A percentile compares a stretch with the other conserved stretches of the same genome.
These are phyloP conservation scores for Mycena metata DNA, from an alignment of 768 basidiomycete genomes.

Conservation along the genomic window DNA sequence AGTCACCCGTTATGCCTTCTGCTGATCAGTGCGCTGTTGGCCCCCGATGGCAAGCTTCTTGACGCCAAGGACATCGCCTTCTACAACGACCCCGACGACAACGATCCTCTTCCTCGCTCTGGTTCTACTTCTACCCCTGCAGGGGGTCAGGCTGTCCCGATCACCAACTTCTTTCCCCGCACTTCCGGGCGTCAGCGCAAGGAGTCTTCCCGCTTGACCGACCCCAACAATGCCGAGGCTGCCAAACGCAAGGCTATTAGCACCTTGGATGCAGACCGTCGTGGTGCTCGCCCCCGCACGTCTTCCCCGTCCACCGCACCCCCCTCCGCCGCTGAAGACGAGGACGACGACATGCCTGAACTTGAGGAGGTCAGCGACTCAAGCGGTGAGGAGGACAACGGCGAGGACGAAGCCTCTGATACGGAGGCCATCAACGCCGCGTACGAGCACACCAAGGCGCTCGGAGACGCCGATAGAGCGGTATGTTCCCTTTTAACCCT, in stretches of 20 bases:
- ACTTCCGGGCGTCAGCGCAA: not conserved
- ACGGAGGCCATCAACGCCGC: not conserved
- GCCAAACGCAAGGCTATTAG: not conserved
- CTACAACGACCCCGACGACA: not conserved
- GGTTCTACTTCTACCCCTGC: too few relatives aligned
- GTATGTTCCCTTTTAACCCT: not conserved
- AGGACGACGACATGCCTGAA: constrained; percentile 1
- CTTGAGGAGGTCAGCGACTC: not conserved
- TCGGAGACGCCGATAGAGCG: constrained; percentile 12
- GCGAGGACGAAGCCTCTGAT: not conserved
- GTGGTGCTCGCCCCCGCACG: too few relatives aligned
- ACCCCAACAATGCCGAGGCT: not conserved
- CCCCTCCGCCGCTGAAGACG: not conserved
- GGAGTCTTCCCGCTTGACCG: not conserved
- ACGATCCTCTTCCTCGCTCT: not conserved
- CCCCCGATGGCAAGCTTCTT: not conserved
- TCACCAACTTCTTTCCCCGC: not conserved
- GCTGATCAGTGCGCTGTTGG: not conserved
- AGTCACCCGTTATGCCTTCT: not conserved
- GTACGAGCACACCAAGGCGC: constrained; percentile 8
- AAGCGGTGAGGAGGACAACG: not conserved
- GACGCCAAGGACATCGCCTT: not conserved
- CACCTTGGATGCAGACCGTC: too few relatives aligned
- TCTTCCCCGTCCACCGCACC: too few relatives aligned
- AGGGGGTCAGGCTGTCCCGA: not conserved